Evolutionary conservation across 208 protist genomes (phyloP).

Genomic region (Leishmania mexicana): DNA sequence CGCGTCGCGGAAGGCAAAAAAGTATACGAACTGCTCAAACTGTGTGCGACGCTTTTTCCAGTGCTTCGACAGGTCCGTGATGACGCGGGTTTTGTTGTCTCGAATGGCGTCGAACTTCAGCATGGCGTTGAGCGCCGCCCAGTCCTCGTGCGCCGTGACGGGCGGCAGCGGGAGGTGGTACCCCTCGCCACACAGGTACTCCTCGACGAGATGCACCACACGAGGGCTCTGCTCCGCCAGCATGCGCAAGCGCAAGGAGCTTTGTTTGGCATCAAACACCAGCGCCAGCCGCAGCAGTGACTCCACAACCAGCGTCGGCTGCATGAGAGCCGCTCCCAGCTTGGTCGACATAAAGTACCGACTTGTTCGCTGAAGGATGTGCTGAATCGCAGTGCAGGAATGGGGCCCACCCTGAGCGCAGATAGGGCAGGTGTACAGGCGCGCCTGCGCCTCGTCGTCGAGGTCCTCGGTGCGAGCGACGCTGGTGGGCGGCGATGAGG

Average conservation of each 20-base stretch:
- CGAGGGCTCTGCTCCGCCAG: constrained; percentile 66
- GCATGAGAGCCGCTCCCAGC: constrained; percentile 58
- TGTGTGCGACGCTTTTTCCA: constrained; percentile 78
- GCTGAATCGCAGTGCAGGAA: constrained; percentile 41
- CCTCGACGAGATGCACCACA: constrained; percentile 54
- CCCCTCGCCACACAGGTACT: constrained; percentile 84
- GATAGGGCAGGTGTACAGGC: constrained; percentile 32
- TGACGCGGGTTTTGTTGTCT: constrained; percentile 85
- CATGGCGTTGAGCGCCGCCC: constrained; percentile 59
- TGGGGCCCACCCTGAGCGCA: constrained; percentile 41
- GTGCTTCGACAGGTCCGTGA: constrained; percentile 86
- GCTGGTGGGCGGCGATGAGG: not conserved
- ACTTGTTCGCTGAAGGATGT: constrained; percentile 34
- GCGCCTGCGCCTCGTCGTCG: constrained; percentile 11
- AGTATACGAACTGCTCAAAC: constrained; percentile 90
- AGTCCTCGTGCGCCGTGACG: constrained; percentile 81
- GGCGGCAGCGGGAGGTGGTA: constrained; percentile 77
- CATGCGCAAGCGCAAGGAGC: constrained; percentile 74
- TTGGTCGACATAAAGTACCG: constrained; percentile 41
- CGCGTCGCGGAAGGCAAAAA: constrained; percentile 80
- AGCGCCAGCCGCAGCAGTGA: constrained; percentile 68
- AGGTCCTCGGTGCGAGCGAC: not conserved
- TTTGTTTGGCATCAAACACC: constrained; percentile 82
- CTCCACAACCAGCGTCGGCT: constrained; percentile 69
- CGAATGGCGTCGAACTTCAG: constrained; percentile 87